phyloP scores from a whole-genome alignment of 176 grass and related monocot genomes.

The bread wheat (Triticum aestivum) region IWGSC_CS_RefSeq_v2.1 NC_057805.1:134522977-134523476 shows the following conservation, averaged over 20 bases:
- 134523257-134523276: slow-evolving; percentile 31
- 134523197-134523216: neutral
- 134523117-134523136: neutral
- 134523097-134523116: too few species aligned
- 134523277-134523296: slow-evolving; percentile 28
- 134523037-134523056: neutral
- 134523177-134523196: neutral
- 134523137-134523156: neutral
- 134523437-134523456: slow-evolving; percentile 39
- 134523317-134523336: slow-evolving; percentile 59
- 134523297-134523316: slow-evolving; percentile 99
- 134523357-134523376: slow-evolving; percentile 49
- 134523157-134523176: neutral
- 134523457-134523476: slow-evolving; percentile 22
- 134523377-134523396: slow-evolving; percentile 65
- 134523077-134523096: too few species aligned
- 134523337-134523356: slow-evolving; percentile 15
- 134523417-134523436: slow-evolving; percentile 20
- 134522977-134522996: neutral
- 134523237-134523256: neutral
- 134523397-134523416: slow-evolving; percentile 53
- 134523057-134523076: too few species aligned
- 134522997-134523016: neutral
- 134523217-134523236: slow-evolving; percentile 8
- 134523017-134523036: neutral